Conservation (phyloP, 192 early-diverging fungal species). For the Rhizophlyctis rosea region DNA sequence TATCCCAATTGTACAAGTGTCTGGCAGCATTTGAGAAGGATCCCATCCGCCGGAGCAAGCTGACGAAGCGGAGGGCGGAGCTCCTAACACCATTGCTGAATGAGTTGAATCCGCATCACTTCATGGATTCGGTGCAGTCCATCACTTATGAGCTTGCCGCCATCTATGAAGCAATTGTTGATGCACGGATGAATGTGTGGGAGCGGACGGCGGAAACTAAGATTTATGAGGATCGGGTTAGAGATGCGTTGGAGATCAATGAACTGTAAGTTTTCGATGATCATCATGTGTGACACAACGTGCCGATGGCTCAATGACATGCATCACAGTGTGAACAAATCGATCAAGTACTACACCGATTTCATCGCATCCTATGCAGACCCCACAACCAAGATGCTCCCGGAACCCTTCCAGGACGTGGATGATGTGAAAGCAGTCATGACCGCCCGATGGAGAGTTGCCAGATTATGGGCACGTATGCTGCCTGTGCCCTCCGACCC, state of each 20-base stretch:
- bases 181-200: not conserved
- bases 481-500: too few species aligned
- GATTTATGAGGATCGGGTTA: not conserved
- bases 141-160: not conserved
- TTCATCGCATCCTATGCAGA: too few species aligned
- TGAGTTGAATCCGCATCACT: not conserved
- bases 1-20: not conserved
- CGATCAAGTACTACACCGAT: too few species aligned
- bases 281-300: too few species aligned
- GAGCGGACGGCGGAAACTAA: not conserved
- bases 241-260: not conserved
- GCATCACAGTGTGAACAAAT: too few species aligned
- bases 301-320: too few species aligned
- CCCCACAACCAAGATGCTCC: too few species aligned
- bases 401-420: too few species aligned
- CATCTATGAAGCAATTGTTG: not conserved
- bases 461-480: too few species aligned
- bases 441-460: too few species aligned
- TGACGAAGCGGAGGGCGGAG: not conserved
- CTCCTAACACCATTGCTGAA: not conserved
- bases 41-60: not conserved
- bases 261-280: not conserved
- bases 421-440: too few species aligned
- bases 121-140: not conserved
- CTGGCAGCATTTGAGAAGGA: not conserved